Conservation (phyloP, 2,329 filamentous ascomycete genomes). For the Fusarium sp. region DNA sequence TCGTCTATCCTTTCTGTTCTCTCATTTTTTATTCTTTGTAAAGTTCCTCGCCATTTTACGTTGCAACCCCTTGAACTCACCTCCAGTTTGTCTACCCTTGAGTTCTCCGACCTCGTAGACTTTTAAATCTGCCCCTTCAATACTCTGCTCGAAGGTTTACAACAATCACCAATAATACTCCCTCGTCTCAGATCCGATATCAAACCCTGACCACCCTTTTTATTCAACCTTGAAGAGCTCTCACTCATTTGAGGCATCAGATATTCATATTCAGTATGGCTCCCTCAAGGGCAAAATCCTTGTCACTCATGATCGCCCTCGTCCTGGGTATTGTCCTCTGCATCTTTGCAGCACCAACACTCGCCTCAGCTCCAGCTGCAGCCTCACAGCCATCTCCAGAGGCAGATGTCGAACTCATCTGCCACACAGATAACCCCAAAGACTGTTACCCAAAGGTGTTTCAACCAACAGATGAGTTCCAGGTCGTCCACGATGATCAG, state of each 20-base stretch:
- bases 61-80: conserved; percentile 3
- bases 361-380: conserved; percentile 46
- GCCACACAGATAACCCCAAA: conserved; percentile 66
- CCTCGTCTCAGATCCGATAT: neutral
- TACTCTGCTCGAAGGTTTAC: neutral
- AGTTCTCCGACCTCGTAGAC: neutral
- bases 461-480: conserved; percentile 71
- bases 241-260: neutral
- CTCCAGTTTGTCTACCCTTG: neutral
- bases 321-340: conserved; percentile 45
- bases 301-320: conserved; percentile 37
- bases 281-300: conserved; percentile 37
- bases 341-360: conserved; percentile 37
- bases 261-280: conserved; percentile 29
- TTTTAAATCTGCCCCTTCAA: conserved; percentile 7
- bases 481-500: conserved; percentile 71
- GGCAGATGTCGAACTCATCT: conserved; percentile 68
- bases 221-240: neutral
- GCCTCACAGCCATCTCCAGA: conserved; percentile 47
- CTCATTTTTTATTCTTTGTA: neutral
- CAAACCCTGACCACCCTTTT: neutral
- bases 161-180: neutral
- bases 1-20: neutral
- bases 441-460: conserved; percentile 76
- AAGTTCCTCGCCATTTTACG: neutral